These are phyloP conservation scores for Dictyostelium citrinum DNA, from an alignment of 78 protist species.

Conservation along the genomic window DNA sequence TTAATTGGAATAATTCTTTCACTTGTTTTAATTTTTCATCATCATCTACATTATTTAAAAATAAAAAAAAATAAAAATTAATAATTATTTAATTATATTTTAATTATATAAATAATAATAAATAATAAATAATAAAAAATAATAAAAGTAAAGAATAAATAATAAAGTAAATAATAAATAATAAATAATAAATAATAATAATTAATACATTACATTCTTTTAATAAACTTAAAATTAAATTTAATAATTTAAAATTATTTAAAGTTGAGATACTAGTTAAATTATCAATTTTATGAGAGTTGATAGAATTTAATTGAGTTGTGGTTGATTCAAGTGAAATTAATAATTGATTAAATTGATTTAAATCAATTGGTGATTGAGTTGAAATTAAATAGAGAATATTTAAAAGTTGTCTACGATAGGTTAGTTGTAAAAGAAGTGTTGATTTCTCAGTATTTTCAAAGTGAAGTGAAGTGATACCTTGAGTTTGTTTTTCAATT, in stretches of 20 bases:
- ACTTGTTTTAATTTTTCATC: background rate
- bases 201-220: background rate
- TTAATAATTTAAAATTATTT: conserved; percentile 8
- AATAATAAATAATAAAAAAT: too few species aligned
- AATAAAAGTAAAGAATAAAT: too few species aligned
- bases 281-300: background rate
- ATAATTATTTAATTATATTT: background rate
- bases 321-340: background rate
- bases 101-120: too few species aligned
- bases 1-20: background rate
- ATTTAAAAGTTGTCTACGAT: conserved; percentile 8
- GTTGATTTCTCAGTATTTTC: background rate
- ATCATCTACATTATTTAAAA: background rate
- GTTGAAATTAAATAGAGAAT: background rate
- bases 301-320: background rate
- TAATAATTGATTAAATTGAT: background rate
- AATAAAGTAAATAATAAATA: too few species aligned
- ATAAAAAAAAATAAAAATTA: background rate
- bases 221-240: background rate
- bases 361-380: background rate
- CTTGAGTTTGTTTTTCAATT: background rate
- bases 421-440: background rate
- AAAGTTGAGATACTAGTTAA: background rate
- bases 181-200: too few species aligned
- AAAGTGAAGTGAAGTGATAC: background rate